Evolutionary conservation across 2,329 filamentous ascomycete species (phyloP), one percentile per base, ranked within the genome.

Genomic region (Penicillium fuscoglaucum): DNA sequence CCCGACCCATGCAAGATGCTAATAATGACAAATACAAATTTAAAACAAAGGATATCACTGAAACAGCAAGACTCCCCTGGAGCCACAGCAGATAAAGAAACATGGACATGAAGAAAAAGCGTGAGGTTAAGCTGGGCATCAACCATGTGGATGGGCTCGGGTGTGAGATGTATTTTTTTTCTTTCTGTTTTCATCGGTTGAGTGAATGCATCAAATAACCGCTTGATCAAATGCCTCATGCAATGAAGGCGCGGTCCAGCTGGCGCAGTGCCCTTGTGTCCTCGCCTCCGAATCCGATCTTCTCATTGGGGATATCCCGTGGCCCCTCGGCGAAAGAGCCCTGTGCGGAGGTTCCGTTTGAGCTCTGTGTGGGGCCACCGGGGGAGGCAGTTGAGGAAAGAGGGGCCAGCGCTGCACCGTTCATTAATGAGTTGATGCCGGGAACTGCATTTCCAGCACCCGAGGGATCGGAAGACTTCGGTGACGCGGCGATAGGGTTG

Each of bases 191-290:
- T 46, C 29, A 39, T 19, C n/a, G 26, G 17, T 28, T 19, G 17
- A 29, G 17, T 29, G 17, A 12, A 45, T 26, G 13, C 43, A 45
- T 45, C 43, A 28, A 6, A 45, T 12, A 29, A 44, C 24, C 43
- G 8, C 13, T 35, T 48, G 8, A 35, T 35, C 33, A 4, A 24
- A 12, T 15, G 33, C 21, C 13, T 70, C 61, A 77, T 39, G 74
- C 74, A 8, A 69, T 76, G 53, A 83, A 83, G 1, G 79, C 80
- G 24, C 78, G 74, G 72, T 91, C 85, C 50, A 91, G 76, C 69
- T 89, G 86, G 62, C 85, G 81, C 46, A 90, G 72, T 1, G 87
- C 87, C 63, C 87, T 80, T 60, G 82, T 82, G 64, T 90, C 88
- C 70, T 90, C 87, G 37, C 75, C 73, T 19, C 82, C 79, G 49